A percentile compares a stretch with the other conserved stretches of the same genome.
Evolutionary conservation across 1,139 yeast genomes (phyloP).

Genomic region (Yamadazyma pseudoaaseri): DNA sequence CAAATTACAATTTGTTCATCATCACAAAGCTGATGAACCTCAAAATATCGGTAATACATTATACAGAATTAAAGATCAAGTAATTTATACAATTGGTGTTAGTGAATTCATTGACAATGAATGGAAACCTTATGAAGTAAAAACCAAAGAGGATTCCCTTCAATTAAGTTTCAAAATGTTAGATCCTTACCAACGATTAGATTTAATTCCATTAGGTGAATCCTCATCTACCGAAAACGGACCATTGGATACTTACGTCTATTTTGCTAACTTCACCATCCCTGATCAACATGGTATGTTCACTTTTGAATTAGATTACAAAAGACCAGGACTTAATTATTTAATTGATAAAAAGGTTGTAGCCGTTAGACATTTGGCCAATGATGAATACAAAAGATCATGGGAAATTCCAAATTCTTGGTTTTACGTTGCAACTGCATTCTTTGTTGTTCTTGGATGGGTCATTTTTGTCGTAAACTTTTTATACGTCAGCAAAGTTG

Average conservation of each 20-base stretch:
- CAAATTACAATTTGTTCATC: conserved; percentile 52
- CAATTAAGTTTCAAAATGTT: conserved; percentile 89
- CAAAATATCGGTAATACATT: conserved; percentile 35
- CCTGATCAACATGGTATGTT: conserved; percentile 99
- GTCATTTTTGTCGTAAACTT: conserved; percentile 68
- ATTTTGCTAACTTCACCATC: conserved; percentile 53
- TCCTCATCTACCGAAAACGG: conserved; percentile 35
- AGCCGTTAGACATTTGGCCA: conserved; percentile 90
- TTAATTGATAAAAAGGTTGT: conserved; percentile 67
- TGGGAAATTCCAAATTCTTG: conserved; percentile 94
- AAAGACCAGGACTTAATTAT: conserved; percentile 74
- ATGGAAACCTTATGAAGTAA: conserved; percentile 67
- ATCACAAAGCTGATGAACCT: conserved; percentile 49
- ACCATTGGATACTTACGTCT: conserved; percentile 37
- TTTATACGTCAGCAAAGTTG: conserved; percentile 43
- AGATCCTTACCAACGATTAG: conserved; percentile 90
- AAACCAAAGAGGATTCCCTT: conserved; percentile 50
- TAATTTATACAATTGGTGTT: conserved; percentile 62
- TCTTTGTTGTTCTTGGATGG: conserved; percentile 74
- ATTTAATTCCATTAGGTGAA: conserved; percentile 46
- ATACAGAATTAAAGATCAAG: conserved; percentile 75
- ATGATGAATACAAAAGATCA: conserved; percentile 90
- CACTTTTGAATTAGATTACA: conserved; percentile 78
- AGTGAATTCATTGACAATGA: conserved; percentile 58
- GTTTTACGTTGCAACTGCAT: conserved; percentile 79